These are phyloP conservation scores for Colletotrichum caudatum DNA, from an alignment of 2,329 filamentous ascomycete species.

Conservation along the genomic window DNA sequence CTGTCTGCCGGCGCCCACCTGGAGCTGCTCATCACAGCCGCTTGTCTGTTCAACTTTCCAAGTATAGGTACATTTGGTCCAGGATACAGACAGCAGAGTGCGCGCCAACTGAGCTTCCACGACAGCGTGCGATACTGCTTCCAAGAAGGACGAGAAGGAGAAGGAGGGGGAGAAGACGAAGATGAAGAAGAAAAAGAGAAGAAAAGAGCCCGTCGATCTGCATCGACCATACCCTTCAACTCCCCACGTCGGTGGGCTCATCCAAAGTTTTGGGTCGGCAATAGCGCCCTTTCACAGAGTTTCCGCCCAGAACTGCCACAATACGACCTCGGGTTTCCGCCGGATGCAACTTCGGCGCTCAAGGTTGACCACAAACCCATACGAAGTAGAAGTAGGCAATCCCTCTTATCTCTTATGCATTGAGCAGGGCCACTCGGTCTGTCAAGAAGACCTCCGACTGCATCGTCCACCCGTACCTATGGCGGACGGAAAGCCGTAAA, in stretches of 20 bases:
- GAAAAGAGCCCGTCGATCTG: neutral
- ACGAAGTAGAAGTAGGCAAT: neutral
- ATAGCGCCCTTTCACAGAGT: slow-evolving; percentile 26
- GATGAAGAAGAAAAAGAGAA: too few relatives aligned
- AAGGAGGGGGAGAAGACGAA: too few relatives aligned
- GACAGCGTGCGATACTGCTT: neutral
- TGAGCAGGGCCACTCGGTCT: neutral
- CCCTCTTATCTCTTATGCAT: neutral
- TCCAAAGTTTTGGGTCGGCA: slow-evolving; percentile 26
- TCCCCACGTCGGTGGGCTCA: slow-evolving; percentile 15
- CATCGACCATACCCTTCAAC: neutral
- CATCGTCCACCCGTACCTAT: neutral
- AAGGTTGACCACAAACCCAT: slow-evolving; percentile 9
- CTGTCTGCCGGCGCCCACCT: neutral
- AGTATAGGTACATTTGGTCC: neutral
- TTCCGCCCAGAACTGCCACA: slow-evolving; percentile 20
- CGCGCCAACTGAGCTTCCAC: neutral
- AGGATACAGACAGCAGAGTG: neutral
- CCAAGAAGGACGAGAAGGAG: too few relatives aligned
- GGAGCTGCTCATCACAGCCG: neutral
- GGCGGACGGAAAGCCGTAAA: neutral
- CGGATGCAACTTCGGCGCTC: slow-evolving; percentile 11
- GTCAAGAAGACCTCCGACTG: neutral
- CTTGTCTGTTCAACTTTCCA: neutral
- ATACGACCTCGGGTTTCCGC: slow-evolving; percentile 7